These are phyloP conservation scores for Tulasnella sp. DNA, from an alignment of 768 basidiomycete genomes.

Conservation along the genomic window DNA sequence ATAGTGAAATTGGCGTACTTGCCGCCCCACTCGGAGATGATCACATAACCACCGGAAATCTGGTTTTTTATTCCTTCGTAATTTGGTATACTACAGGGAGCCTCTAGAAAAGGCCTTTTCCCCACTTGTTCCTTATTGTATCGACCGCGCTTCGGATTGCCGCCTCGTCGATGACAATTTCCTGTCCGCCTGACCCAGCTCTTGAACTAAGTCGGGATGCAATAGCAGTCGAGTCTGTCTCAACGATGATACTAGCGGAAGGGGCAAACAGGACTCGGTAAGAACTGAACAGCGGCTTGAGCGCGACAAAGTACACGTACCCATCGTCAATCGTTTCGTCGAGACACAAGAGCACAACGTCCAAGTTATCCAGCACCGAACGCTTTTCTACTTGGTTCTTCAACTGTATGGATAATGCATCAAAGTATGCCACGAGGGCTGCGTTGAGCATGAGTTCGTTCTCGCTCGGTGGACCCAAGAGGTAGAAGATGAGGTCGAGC, in stretches of 20 bases:
- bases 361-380: conserved; percentile 87
- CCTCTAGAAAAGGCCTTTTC: conserved; percentile 63
- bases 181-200: conserved; percentile 62
- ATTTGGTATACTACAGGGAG: background rate
- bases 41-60: background rate
- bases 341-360: conserved; percentile 81
- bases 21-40: background rate
- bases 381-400: conserved; percentile 93
- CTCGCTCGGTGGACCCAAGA: conserved; percentile 77
- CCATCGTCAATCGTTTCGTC: conserved; percentile 99
- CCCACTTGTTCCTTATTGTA: conserved; percentile 78
- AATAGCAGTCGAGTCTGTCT: conserved; percentile 93
- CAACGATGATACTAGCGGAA: conserved; percentile 76
- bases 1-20: no score
- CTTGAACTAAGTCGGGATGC: conserved; percentile 89
- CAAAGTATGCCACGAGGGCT: conserved; percentile 76
- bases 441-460: conserved; percentile 94
- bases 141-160: conserved; percentile 89
- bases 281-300: background rate
- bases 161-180: conserved; percentile 98
- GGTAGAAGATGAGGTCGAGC: conserved; percentile 90
- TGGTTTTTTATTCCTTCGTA: background rate
- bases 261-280: conserved; percentile 4
- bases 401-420: conserved; percentile 77
- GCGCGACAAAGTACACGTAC: conserved; percentile 54